Evolutionary conservation across 192 early-diverging fungal genomes (phyloP), one percentile per base, ranked within the genome.

Genomic region (Backusella tarrabulga): DNA sequence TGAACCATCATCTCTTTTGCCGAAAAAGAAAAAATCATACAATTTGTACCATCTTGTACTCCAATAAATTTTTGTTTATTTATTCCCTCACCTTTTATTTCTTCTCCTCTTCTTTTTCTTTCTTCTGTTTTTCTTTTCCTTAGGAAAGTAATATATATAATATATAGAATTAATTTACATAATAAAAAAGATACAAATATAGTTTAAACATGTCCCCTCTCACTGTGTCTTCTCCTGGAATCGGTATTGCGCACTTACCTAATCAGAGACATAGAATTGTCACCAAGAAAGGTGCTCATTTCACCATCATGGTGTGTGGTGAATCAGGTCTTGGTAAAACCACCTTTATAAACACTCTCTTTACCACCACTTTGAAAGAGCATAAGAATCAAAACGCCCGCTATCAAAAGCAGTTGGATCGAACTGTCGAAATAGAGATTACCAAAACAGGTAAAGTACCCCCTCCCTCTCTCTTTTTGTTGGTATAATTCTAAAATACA

Each of bases 361-460:
- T 98, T 80, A 93, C 94, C 70, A 90, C 94, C 32, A 90, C 91
- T 34, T 89, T 78, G 29, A 83, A 83, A 12, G 68, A 83, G 3
- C 73, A 76, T 35, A 74, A 80, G 54, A 79, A 76, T 38, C 46
- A 67, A 38, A 56, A 63, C 12, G 83, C 88, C 34, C 95, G 97
- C 71, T 92, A 91, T 88, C 88, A 92, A 80, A 95, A 97, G 88
- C 92, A 97, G 87, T 83, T 95, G 38, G 95, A 98, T 79, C 90
- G 93, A 80, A 99, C 97, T 52, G 97, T 99, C 73, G 92, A 97
- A 82, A 98, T 99, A 88, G 97, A 96, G 81, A 95, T 99, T 79
- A 95, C 96, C 80, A 94, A 97, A 81, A 96, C 98, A 76, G 97
- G 93, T 92, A 83, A 79, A 32, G 21, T 63, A 26, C 26, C 19